Evolutionary conservation across 2,329 filamentous ascomycete species (phyloP).

Genomic region (Claviceps africana): DNA sequence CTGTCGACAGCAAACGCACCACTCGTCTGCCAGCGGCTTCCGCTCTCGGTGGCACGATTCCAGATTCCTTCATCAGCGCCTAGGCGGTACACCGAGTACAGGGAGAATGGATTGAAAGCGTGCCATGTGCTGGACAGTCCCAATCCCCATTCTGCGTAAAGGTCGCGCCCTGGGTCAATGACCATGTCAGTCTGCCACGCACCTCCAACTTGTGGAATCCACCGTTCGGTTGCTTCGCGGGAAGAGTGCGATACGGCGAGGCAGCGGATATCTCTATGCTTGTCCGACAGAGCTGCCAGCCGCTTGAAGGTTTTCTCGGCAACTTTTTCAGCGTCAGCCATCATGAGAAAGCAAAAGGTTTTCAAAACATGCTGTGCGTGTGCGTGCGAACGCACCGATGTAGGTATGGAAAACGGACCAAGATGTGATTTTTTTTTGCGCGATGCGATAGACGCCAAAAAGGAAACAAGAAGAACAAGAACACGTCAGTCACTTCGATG

Average conservation of each 20-base stretch:
- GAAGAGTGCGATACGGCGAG: slow-evolving; percentile 50
- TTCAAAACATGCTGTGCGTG: too few relatives aligned
- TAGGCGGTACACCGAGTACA: slow-evolving; percentile 44
- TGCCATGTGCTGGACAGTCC: slow-evolving; percentile 48
- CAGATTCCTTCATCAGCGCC: slow-evolving; percentile 50
- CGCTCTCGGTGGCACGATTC: slow-evolving; percentile 51
- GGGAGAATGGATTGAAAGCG: slow-evolving; percentile 41
- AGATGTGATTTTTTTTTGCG: too few relatives aligned
- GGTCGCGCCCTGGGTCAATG: slow-evolving; percentile 43
- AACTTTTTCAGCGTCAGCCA: slow-evolving; percentile 33
- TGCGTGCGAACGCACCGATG: too few relatives aligned
- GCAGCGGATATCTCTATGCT: slow-evolving; percentile 37
- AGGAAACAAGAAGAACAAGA: background rate
- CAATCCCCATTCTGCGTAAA: slow-evolving; percentile 54
- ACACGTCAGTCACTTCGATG: background rate
- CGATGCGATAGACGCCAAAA: too few relatives aligned
- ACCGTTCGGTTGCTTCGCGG: slow-evolving; percentile 36
- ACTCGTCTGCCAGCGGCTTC: slow-evolving; percentile 53
- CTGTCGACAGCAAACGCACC: slow-evolving; percentile 43
- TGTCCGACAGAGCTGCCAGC: slow-evolving; percentile 36
- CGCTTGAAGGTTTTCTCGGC: slow-evolving; percentile 51
- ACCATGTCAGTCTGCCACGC: slow-evolving; percentile 44
- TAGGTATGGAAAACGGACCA: too few relatives aligned
- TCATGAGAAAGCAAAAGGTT: too few relatives aligned
- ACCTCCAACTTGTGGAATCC: slow-evolving; percentile 42